These are phyloP conservation scores for Boletus fagicola DNA, from an alignment of 768 basidiomycete genomes.

Conservation along the genomic window DNA sequence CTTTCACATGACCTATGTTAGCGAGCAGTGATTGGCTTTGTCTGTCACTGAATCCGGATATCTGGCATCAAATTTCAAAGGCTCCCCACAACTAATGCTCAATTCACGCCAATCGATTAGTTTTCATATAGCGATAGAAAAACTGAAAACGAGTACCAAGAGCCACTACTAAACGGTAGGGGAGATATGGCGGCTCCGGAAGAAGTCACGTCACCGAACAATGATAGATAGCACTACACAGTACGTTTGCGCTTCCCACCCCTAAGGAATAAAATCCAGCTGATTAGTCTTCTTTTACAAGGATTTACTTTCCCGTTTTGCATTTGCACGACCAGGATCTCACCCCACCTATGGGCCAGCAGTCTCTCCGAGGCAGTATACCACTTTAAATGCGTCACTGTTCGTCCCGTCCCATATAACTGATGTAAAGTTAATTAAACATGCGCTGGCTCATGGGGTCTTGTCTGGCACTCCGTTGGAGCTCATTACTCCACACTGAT, in stretches of 20 bases:
- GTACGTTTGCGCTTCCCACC: neutral
- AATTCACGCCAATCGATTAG: neutral
- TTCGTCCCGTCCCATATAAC: neutral
- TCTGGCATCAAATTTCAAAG: neutral
- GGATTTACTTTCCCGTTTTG: neutral
- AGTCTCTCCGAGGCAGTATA: neutral
- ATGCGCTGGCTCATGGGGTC: neutral
- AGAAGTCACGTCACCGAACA: neutral
- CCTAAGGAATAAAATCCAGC: neutral
- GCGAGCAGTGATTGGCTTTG: neutral
- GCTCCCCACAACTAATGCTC: neutral
- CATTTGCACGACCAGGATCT: neutral
- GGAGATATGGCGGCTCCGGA: neutral
- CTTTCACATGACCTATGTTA: neutral
- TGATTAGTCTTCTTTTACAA: neutral
- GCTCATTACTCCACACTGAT: neutral
- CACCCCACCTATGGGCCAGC: neutral
- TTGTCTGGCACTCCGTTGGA: neutral
- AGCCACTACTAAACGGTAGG: neutral
- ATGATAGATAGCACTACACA: neutral
- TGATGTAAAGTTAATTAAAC: neutral
- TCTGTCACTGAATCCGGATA: neutral
- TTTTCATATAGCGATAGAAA: neutral
- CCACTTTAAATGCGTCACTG: no score
- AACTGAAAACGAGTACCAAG: neutral